Conservation (phyloP, 495 filamentous ascomycete species). For the Letharia columbiana region DNA sequence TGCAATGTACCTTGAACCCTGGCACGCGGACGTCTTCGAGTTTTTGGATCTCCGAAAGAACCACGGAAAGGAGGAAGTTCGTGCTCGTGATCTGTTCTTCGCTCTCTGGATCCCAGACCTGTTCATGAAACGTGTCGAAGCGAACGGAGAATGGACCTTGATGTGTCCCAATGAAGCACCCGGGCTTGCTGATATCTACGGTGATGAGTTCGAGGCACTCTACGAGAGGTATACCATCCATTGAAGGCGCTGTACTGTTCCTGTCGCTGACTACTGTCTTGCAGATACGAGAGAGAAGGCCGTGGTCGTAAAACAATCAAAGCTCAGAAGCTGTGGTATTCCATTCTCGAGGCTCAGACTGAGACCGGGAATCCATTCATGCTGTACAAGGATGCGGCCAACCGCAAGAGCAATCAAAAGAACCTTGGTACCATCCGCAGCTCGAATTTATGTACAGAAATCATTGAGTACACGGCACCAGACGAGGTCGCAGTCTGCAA, state of each 20-base stretch:
- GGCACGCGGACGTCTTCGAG: slow-evolving; percentile 96
- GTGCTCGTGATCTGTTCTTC: slow-evolving; percentile 94
- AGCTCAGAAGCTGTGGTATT: slow-evolving; percentile 98
- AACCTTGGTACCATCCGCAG: slow-evolving; percentile 95
- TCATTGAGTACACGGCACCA: slow-evolving; percentile 91
- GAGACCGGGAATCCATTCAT: slow-evolving; percentile 99
- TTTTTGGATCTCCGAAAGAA: slow-evolving; percentile 98
- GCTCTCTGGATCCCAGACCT: slow-evolving; percentile 97
- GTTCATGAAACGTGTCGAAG: slow-evolving; percentile 98
- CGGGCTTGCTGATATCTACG: slow-evolving; percentile 91
- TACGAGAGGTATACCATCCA: slow-evolving; percentile 55
- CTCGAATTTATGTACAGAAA: slow-evolving; percentile 98
- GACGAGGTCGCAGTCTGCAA: slow-evolving; percentile 99
- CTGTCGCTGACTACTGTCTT: background rate
- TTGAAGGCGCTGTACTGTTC: background rate
- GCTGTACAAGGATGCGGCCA: slow-evolving; percentile 98
- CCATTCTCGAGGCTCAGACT: slow-evolving; percentile 93
- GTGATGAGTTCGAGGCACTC: slow-evolving; percentile 91
- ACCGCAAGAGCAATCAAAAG: slow-evolving; percentile 99
- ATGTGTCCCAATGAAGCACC: slow-evolving; percentile 96
- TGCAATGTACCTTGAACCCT: slow-evolving; percentile 98
- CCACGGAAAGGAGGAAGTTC: slow-evolving; percentile 96
- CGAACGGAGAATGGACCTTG: slow-evolving; percentile 90
- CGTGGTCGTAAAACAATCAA: slow-evolving; percentile 83
- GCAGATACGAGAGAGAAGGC: slow-evolving; percentile 76